These are phyloP conservation scores for Furcasterigmium sp. DNA, from an alignment of 2,329 filamentous ascomycete genomes.

Conservation along the genomic window DNA sequence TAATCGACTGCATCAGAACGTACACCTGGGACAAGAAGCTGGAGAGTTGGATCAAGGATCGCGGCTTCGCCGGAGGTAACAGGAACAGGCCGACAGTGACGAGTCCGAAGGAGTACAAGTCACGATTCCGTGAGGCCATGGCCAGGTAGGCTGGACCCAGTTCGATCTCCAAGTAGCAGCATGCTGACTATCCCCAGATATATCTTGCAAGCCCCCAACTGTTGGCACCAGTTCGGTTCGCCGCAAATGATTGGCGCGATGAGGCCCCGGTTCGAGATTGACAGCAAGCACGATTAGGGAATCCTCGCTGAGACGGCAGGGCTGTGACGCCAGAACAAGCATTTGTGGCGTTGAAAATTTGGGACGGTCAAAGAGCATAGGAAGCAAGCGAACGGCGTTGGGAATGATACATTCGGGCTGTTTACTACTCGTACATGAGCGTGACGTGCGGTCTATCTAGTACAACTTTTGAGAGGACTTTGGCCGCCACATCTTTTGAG, in stretches of 20 bases:
- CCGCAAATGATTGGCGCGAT: constrained; percentile 13
- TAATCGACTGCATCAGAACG: constrained; percentile 96
- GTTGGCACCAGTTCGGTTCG: constrained; percentile 64
- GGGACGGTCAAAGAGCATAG: not conserved
- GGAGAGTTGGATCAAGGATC: constrained; percentile 99
- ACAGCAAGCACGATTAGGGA: constrained; percentile 2
- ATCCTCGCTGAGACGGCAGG: not conserved
- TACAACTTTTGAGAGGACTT: too few relatives aligned
- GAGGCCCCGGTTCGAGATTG: constrained; percentile 12
- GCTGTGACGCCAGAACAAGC: not conserved
- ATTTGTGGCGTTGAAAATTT: too few relatives aligned
- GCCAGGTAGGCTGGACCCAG: constrained; percentile 60
- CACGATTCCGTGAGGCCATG: constrained; percentile 94
- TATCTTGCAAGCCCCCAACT: constrained; percentile 69
- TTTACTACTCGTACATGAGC: too few relatives aligned
- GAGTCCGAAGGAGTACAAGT: constrained; percentile 95
- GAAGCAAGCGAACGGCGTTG: too few relatives aligned
- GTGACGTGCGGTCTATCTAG: too few relatives aligned
- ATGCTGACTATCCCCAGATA: constrained; percentile 40
- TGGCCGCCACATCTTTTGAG: too few relatives aligned
- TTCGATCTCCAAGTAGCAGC: not conserved
- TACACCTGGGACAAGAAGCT: constrained; percentile 99
- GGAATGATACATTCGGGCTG: too few relatives aligned
- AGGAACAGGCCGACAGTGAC: constrained; percentile 90
- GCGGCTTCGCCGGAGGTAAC: constrained; percentile 71